A percentile compares a stretch with the other conserved stretches of the same genome.
Conservation (phyloP, 2,329 filamentous ascomycete species). For the Hypomyces perniciosus region DNA sequence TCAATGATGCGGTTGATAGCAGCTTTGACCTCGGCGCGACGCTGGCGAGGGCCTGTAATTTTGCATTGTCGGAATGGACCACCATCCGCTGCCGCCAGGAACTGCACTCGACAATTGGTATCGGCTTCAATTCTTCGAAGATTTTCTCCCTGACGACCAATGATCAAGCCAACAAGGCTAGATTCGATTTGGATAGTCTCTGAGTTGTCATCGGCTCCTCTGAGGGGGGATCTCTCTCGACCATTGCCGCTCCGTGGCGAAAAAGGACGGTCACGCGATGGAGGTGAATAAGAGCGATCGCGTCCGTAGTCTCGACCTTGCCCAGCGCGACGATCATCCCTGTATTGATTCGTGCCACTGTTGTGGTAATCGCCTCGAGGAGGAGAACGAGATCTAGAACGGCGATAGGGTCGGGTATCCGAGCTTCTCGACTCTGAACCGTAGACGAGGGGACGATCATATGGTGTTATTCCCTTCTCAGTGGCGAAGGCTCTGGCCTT, state of each 20-base stretch:
- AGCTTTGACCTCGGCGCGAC: constrained; percentile 70
- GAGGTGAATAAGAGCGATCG: constrained; percentile 69
- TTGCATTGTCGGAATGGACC: constrained; percentile 77
- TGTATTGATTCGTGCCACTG: constrained; percentile 68
- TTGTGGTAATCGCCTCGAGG: constrained; percentile 67
- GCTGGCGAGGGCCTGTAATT: constrained; percentile 67
- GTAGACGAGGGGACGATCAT: constrained; percentile 51
- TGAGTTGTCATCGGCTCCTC: constrained; percentile 57
- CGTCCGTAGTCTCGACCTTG: constrained; percentile 43
- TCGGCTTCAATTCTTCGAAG: constrained; percentile 78
- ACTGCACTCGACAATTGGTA: constrained; percentile 79
- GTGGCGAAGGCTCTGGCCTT: constrained; percentile 78
- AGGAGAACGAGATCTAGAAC: constrained; percentile 69
- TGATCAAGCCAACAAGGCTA: constrained; percentile 81
- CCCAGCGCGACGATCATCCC: constrained; percentile 72
- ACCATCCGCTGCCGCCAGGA: constrained; percentile 69
- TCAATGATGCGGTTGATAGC: constrained; percentile 86
- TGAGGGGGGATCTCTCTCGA: constrained; percentile 54
- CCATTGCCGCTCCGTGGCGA: constrained; percentile 52
- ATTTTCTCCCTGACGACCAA: constrained; percentile 86
- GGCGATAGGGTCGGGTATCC: constrained; percentile 48
- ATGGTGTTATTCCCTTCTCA: constrained; percentile 64
- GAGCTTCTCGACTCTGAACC: constrained; percentile 28
- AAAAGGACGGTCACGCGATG: constrained; percentile 49
- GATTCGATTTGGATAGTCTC: constrained; percentile 86